Evolutionary conservation across 2,329 filamentous ascomycete genomes (phyloP).

Genomic region (Cryphonectria japonica): DNA sequence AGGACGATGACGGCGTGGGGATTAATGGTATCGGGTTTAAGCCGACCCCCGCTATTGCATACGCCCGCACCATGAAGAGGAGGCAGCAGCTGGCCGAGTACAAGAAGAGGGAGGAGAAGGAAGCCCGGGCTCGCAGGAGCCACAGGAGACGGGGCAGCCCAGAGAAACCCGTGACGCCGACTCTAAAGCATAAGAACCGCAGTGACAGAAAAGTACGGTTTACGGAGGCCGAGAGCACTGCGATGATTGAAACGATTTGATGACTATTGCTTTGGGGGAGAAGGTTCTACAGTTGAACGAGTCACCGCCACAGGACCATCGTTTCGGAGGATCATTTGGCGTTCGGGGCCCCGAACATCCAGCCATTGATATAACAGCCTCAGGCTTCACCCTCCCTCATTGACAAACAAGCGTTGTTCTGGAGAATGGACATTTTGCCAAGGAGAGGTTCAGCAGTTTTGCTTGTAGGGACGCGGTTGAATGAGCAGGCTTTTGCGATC

Average conservation of each 20-base stretch:
- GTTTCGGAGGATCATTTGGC: background rate
- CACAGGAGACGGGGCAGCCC: slow-evolving; percentile 50
- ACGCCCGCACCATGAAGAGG: slow-evolving; percentile 59
- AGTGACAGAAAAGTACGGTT: slow-evolving; percentile 45
- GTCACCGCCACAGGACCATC: background rate
- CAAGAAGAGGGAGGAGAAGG: slow-evolving; percentile 61
- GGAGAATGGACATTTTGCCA: background rate
- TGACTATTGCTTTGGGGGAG: background rate
- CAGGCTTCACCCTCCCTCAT: background rate
- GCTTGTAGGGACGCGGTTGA: background rate
- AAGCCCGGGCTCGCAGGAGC: slow-evolving; percentile 61
- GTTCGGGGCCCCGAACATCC: background rate
- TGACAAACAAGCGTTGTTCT: background rate
- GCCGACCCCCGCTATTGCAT: slow-evolving; percentile 64
- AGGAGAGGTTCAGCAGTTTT: background rate
- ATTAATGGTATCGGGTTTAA: slow-evolving; percentile 71
- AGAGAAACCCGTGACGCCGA: slow-evolving; percentile 31
- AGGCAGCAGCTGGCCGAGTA: slow-evolving; percentile 67
- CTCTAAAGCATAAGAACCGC: slow-evolving; percentile 36
- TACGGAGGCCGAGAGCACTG: slow-evolving; percentile 42
- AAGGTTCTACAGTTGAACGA: background rate
- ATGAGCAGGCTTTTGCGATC: slow-evolving; percentile 1
- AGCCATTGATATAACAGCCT: background rate
- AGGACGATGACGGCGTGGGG: slow-evolving; percentile 68
- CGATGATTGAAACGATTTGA: slow-evolving; percentile 27